Evolutionary conservation across 495 filamentous ascomycete species (phyloP).

Genomic region (Penicillium turbatum): DNA sequence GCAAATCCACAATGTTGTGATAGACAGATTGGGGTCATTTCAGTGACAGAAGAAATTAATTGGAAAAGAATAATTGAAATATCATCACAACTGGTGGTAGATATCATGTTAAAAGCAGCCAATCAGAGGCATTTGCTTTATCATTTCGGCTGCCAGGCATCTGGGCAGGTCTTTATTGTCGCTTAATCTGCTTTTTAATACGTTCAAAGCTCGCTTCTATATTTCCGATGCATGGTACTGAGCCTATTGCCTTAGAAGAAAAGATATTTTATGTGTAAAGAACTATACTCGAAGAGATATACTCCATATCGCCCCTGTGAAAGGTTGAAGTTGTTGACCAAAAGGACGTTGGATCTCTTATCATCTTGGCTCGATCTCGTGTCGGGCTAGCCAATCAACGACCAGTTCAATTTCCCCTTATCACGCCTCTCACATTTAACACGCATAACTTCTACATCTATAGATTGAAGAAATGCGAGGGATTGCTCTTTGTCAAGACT

Average conservation of each 20-base stretch:
- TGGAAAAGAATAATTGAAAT: neutral
- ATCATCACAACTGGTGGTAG: constrained; percentile 26
- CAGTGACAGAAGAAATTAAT: constrained; percentile 4
- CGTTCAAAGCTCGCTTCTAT: neutral
- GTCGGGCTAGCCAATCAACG: constrained; percentile 12
- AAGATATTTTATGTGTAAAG: neutral
- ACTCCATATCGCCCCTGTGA: neutral
- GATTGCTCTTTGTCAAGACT: neutral
- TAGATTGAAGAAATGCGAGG: neutral
- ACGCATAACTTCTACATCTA: neutral
- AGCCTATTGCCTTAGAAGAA: neutral
- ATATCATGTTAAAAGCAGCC: constrained; percentile 22
- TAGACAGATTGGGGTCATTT: constrained; percentile 8
- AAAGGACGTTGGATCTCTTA: constrained; percentile 11
- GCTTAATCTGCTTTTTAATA: neutral
- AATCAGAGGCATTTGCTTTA: constrained; percentile 23
- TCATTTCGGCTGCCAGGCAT: constrained; percentile 6
- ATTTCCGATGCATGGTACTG: neutral
- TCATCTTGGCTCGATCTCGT: neutral
- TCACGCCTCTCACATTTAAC: neutral
- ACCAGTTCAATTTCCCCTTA: neutral
- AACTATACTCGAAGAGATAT: neutral
- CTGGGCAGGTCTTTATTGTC: neutral
- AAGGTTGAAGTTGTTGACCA: neutral
- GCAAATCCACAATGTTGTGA: neutral